These are phyloP conservation scores for Pneumocystis canis DNA, from an alignment of 1,139 yeast genomes.

Conservation along the genomic window DNA sequence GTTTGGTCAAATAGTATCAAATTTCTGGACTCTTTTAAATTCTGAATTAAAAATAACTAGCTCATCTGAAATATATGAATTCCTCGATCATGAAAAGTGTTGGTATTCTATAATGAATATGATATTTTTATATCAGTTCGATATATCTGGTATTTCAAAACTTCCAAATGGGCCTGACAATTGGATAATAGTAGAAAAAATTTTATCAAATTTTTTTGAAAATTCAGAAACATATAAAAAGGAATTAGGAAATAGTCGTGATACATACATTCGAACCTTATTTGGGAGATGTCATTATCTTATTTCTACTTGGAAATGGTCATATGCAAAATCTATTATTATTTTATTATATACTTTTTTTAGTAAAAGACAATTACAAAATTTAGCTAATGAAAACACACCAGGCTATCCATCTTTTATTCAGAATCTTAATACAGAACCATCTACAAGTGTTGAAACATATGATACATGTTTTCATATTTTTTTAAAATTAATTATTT, in stretches of 20 bases:
- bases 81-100: conserved; percentile 8
- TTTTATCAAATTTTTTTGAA: conserved; percentile 12
- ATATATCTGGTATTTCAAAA: conserved; percentile 6
- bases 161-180: neutral
- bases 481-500: conserved; percentile 13
- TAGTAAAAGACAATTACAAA: conserved; percentile 14
- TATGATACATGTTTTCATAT: conserved; percentile 18
- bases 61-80: neutral
- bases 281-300: conserved; percentile 16
- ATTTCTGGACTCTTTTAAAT: conserved; percentile 3
- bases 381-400: conserved; percentile 11
- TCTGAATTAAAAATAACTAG: neutral
- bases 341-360: conserved; percentile 16
- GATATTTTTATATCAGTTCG: conserved; percentile 15
- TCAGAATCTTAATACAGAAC: conserved; percentile 7
- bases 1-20: neutral
- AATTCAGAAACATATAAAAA: conserved; percentile 4
- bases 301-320: conserved; percentile 16
- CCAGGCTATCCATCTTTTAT: conserved; percentile 16
- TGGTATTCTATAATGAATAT: conserved; percentile 15
- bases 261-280: conserved; percentile 13
- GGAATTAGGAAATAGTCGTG: conserved; percentile 5
- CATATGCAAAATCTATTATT: conserved; percentile 12
- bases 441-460: conserved; percentile 12
- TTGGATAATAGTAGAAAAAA: conserved; percentile 12